Evolutionary conservation across 2,329 filamentous ascomycete species (phyloP), one percentile per base, ranked within the genome.

Genomic region (Ramularia endophylla): DNA sequence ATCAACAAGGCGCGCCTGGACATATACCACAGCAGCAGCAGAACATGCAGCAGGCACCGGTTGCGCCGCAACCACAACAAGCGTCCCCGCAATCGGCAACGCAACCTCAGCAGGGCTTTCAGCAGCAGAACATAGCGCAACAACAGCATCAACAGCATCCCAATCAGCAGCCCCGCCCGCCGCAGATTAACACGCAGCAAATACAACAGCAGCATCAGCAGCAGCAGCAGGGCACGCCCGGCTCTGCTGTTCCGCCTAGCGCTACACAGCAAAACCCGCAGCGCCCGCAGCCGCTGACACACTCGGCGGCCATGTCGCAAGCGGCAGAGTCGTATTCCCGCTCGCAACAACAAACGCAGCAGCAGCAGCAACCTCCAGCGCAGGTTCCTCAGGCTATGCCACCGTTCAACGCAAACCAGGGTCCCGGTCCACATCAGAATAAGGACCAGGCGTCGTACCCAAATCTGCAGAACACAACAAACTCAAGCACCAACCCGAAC

Each of bases 291-390:
- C 36, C 55, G 11, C 63, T 71, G 34, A 64, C 65, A 15, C 69
- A 71, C 48, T 62, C 66, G 49, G 66, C 65, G 28, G 69, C 69
- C 2, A 63, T 71, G 43, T 60, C 56, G 41, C 63, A 63, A 30
- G 68, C 68, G 20, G 42, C 47, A 2, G 36, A 43, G 9, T 41
- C 45, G 5, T 53, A 54, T 39, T 40, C 22, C 12, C 38, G 44
- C 15, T 32, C 43, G 13, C 45, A 48, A 17, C 49, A 49, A 20
- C 50, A 50, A 39, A 38, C 41, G 5, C 44, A 43, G 31, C 54
- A 50, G 28, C 43, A 38, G 17, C 46, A 40, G 20, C 51, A 50
- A 22, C 40, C 51, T 18, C 53, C 54, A 3, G 57, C 56, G 31
- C 53, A 52, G 20, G 40, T 57, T 11, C 53, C 53, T 1, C 51